Base-by-base conservation (phyloP, 2,329 filamentous ascomycete genomes). In the Paracorniculantispora psalliotae region DNA sequence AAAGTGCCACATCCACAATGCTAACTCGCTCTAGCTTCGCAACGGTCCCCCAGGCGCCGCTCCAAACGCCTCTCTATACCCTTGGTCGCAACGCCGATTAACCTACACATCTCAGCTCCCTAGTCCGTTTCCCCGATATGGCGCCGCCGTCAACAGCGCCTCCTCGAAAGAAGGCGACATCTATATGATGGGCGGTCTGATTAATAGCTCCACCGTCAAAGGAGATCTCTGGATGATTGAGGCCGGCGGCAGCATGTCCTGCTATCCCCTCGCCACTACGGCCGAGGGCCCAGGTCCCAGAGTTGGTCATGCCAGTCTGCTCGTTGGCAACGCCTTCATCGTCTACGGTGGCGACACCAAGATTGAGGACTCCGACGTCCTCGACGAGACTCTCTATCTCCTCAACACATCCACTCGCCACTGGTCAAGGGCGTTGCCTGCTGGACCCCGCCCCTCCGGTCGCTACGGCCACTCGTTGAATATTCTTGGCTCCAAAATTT, bases 271-370 rank as follows among this genome's bases (percentile, higher is more conserved):
- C 59, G 85, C 89, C 12, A 97, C 94, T 0, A 94, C 92, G 0
- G 90, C 92, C 21, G 94, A 99, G 73, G 94, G 94, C 0, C 96
- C 94, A 1, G 92, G 94, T 4, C 94, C 96, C 1, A 85, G 94
- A 77, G 94, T 99, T 55, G 94, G 94, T 3, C 94, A 99, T 76
- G 83, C 93, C 21, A 96, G 92, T 78, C 79, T 99, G 68, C 81
- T 99, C 17, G 94, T 99, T 57, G 96, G 96, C 60, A 99, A 99
- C 74, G 94, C 94, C 0, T 99, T 97, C 72, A 99, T 99, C 66
- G 94, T 99, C 13, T 99, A 97, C 70, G 96, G 94, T 52, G 94
- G 94, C 70, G 96, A 99, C 73, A 99, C 94, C 54, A 99, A 99
- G 75, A 89, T 96, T 71, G 92, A 97, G 58, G 94, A 97, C 69